phyloP scores from a whole-genome alignment of 306 rosid species.

The Trichosanthes cucumerina region DNA sequence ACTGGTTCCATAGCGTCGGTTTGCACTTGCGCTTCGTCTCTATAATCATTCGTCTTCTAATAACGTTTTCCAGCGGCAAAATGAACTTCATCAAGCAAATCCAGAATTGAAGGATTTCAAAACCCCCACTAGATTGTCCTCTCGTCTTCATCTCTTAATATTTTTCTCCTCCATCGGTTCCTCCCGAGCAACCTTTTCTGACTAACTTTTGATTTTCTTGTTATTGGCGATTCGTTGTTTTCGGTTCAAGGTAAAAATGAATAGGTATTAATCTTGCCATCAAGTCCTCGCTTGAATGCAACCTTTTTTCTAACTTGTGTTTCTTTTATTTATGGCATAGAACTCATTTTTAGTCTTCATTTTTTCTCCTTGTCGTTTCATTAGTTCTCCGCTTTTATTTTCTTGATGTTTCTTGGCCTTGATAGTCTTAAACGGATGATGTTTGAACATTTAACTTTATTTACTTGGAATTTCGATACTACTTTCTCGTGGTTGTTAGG shows the following conservation, averaged over 20 bases:
- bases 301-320: background rate
- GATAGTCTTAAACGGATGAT: background rate
- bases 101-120: constrained; percentile 16
- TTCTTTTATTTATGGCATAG: background rate
- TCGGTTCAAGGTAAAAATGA: background rate
- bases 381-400: background rate
- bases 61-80: background rate
- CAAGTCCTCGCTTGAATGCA: background rate
- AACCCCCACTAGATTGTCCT: constrained; percentile 22
- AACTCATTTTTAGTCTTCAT: background rate
- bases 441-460: background rate
- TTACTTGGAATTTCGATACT: background rate
- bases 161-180: too few relatives aligned
- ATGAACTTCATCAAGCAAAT: background rate
- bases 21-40: background rate
- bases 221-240: background rate
- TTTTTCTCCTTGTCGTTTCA: background rate
- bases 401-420: background rate
- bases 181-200: background rate
- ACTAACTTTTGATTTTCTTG: constrained; percentile 14
- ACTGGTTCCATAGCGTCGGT: too few relatives aligned
- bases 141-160: background rate
- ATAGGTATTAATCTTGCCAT: background rate
- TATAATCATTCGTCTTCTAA: background rate
- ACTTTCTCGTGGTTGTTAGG: background rate